Base-by-base conservation (phyloP, 148 eudicot genomes). In the Vaccinium darrowii region DNA sequence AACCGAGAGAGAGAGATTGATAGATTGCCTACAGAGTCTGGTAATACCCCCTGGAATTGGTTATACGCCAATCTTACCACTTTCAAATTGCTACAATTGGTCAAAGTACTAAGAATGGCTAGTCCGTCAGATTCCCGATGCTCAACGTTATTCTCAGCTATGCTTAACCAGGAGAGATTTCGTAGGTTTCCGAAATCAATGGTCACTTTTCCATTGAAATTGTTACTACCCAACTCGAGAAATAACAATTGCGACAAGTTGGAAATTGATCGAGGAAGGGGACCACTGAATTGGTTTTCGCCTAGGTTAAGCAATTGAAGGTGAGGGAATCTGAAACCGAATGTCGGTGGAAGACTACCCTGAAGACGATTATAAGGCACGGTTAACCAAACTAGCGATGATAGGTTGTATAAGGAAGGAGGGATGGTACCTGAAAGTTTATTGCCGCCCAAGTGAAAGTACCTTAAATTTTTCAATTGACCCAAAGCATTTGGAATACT, bases 51-150 rank as follows among this genome's bases (percentile, higher is more conserved):
- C 39, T 4, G 2, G 1, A 85, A 57, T 39, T 56, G 47, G 33
- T 75, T 60, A 14, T 0, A 10, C 13, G 0, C 30, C 49, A 85
- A 11, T 11, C 0, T 5, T 9, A 81, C 3, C 0, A 0, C 0
- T 0, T 6, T 13, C 27, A 85, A 81, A 1, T 57, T 21, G 73
- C 84, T 85, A 75, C 87, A 85, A 49, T 85, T 85, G 19, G 58
- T 8, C 19, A 85, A n/a, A 25, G 87, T 60, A 49, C 5, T 18
- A 23, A 85, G n/a, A 62, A 81, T 58, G 0, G 50, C 62, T 10
- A 85, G 4, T 2, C 74, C 80, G 81, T 81, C 87, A 1, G 51
- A 58, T 85, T 74, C 79, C 21, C 57, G 43, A 58, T 58, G 18
- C 5, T 73, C 81, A 1, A 85, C 60, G 30, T 23, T 73, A 49